Evolutionary conservation across 768 basidiomycete species (phyloP).

Genomic region (Tulasnella sp.): DNA sequence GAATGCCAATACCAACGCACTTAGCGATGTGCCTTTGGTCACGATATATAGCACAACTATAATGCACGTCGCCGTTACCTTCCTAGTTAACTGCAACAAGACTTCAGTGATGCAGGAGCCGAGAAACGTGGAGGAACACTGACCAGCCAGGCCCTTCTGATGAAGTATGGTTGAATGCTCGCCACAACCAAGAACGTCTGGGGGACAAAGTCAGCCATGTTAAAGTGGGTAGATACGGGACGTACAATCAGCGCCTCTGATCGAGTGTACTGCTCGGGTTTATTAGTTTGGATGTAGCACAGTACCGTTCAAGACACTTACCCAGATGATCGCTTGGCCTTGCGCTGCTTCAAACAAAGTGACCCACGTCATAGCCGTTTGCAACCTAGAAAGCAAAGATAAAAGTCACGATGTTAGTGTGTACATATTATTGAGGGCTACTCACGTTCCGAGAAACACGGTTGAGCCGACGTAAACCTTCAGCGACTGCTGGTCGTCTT

Average conservation of each 20-base stretch:
- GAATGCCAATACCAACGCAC: background rate
- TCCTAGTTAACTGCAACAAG: background rate
- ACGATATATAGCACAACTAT: background rate
- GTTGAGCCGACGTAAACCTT: background rate
- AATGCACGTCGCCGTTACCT: no score
- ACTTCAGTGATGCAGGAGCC: background rate
- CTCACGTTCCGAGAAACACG: conserved; percentile 3
- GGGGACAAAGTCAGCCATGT: background rate
- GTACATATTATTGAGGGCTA: no score
- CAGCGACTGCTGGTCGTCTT: background rate
- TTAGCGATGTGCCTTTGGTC: background rate
- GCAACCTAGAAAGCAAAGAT: background rate
- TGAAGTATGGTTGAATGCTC: conserved; percentile 15
- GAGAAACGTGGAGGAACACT: background rate
- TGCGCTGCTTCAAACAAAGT: background rate
- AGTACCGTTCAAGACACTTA: background rate
- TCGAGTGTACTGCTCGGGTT: background rate
- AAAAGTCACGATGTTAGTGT: background rate
- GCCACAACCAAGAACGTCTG: conserved; percentile 9
- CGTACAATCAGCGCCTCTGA: background rate
- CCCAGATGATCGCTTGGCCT: background rate
- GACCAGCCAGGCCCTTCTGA: background rate
- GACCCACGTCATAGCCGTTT: background rate
- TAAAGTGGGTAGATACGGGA: background rate
- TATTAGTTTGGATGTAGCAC: background rate